phyloP scores from a whole-genome alignment of 2,329 filamentous ascomycete genomes.

The Amauroascus verrucosus region DNA sequence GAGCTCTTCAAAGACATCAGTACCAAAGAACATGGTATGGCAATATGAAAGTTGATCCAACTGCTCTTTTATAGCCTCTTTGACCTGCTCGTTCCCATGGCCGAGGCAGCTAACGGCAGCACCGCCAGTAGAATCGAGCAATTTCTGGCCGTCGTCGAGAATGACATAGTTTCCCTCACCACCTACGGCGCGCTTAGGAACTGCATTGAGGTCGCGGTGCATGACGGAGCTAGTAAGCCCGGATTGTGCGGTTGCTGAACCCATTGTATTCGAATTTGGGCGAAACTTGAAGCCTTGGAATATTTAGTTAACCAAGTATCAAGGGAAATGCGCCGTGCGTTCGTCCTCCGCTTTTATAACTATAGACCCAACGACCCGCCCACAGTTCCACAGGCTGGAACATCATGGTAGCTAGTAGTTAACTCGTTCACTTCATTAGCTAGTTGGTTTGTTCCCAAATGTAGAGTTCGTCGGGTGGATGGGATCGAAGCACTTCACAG shows the following conservation, averaged over 20 bases:
- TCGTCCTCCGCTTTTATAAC: no score
- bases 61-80: constrained; percentile 50
- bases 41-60: constrained; percentile 51
- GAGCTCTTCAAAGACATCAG: constrained; percentile 44
- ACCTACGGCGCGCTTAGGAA: constrained; percentile 40
- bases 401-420: no score
- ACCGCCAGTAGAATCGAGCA: constrained; percentile 65
- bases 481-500: no score
- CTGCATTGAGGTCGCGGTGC: constrained; percentile 41
- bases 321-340: no score
- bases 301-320: neutral
- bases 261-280: neutral
- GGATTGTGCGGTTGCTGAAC: neutral
- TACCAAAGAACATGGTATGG: constrained; percentile 50
- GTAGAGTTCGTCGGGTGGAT: no score
- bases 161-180: constrained; percentile 45
- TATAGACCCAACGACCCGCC: no score
- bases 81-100: constrained; percentile 53
- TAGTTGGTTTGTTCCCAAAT: neutral
- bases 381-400: no score
- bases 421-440: no score
- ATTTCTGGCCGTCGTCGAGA: constrained; percentile 45
- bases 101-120: constrained; percentile 64
- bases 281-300: no score
- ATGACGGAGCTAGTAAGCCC: constrained; percentile 31